Evolutionary conservation across 805 yeast genomes (phyloP).

Genomic region (Ascoidea rubescens): DNA sequence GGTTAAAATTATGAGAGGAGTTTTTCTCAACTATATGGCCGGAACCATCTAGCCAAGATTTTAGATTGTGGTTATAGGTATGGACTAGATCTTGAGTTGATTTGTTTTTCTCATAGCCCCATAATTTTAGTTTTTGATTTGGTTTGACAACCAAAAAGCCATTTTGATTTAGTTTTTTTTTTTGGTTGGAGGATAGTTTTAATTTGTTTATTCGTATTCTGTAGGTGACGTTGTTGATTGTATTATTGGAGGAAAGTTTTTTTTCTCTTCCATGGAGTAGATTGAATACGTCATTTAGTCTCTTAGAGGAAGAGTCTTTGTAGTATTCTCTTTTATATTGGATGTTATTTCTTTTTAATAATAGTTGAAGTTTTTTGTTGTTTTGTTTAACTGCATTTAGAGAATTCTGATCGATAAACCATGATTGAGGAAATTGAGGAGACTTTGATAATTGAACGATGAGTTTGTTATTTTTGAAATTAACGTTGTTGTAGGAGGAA

Average conservation of each 20-base stretch:
- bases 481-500: constrained; percentile 50
- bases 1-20: constrained; percentile 23
- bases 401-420: constrained; percentile 28
- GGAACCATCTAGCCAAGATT: constrained; percentile 68
- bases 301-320: constrained; percentile 24
- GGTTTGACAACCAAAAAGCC: not conserved
- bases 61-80: constrained; percentile 33
- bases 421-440: constrained; percentile 18
- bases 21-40: constrained; percentile 57
- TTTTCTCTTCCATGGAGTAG: constrained; percentile 28
- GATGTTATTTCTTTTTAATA: constrained; percentile 12
- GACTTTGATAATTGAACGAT: constrained; percentile 51
- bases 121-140: constrained; percentile 54
- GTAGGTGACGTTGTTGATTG: constrained; percentile 35
- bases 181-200: constrained; percentile 31
- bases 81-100: constrained; percentile 47
- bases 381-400: constrained; percentile 17
- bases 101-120: constrained; percentile 79
- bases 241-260: constrained; percentile 18
- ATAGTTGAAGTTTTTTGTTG: constrained; percentile 12
- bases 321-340: constrained; percentile 22
- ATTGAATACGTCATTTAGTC: constrained; percentile 20
- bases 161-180: not conserved
- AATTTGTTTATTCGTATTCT: constrained; percentile 48
- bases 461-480: constrained; percentile 61